Evolutionary conservation across 2,329 filamentous ascomycete species (phyloP), one percentile per base, ranked within the genome.

Genomic region (Trichophyton schoenleinii): DNA sequence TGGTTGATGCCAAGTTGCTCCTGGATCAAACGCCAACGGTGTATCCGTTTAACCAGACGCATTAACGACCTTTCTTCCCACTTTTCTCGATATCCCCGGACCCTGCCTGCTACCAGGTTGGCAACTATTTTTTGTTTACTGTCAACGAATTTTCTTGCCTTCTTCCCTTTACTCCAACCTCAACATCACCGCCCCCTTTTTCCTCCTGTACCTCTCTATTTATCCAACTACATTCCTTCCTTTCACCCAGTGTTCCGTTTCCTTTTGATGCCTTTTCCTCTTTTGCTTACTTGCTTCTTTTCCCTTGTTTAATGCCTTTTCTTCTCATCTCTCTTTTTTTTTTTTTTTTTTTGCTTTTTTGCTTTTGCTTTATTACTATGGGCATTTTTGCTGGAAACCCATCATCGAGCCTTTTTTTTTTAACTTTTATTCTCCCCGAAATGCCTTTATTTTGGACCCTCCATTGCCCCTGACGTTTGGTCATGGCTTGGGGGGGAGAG

Each of bases 381-480:
- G n/a, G 49, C 49, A 55, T 36, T 55, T 34, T 36, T 55, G 49
- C 31, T 55, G 49, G 49, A 55, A 55, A 55, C n/a, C n/a, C 31
- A 36, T 36, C 49, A n/a, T 36, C 20, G 25, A 55, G 49, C 49
- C 49, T 34, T 18, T 34, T 13, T 28, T n/a, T n/a, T 34, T 11
- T 34, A 5, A 13, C 5, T 7, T n/a, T 38, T 36, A 36, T 36
- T 36, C 22, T 28, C 49, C 22, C 3, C 28, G 18, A 20, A n/a
- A 49, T 44, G 41, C n/a, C 46, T 49, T 22, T 28, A 36, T 28
- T 18, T 55, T 55, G 28, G 49, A 8, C 11, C 49, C 8, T 55
- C 34, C 4, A 28, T 28, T 55, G 28, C 49, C 48, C 25, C 28
- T 36, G 25, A 49, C 36, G 49, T 18, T 34, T 55, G 49, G 49